Conservation (phyloP, 2,329 filamentous ascomycete species). For the Pseudomassariella vexata region DNA sequence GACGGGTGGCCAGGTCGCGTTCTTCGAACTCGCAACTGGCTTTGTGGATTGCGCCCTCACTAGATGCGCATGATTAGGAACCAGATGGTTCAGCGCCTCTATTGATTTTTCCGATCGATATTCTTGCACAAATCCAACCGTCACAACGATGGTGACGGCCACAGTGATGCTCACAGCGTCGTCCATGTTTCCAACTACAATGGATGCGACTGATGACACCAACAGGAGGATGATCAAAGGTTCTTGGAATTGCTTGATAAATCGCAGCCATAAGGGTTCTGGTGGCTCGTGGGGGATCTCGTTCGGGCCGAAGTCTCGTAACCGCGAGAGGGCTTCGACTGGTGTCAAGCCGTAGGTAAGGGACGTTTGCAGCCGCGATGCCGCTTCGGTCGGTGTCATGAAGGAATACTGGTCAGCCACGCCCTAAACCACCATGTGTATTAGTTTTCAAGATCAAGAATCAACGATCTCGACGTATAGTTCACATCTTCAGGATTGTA, state of each 20-base stretch:
- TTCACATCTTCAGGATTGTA: no score
- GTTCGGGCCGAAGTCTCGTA: conserved; percentile 80
- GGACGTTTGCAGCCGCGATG: conserved; percentile 74
- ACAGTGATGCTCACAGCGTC: conserved; percentile 94
- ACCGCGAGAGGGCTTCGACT: conserved; percentile 71
- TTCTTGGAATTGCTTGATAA: conserved; percentile 94
- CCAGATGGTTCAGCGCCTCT: conserved; percentile 86
- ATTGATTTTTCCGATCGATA: conserved; percentile 97
- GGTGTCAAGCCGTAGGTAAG: conserved; percentile 74
- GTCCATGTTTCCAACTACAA: conserved; percentile 87
- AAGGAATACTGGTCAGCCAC: conserved; percentile 57
- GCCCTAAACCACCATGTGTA: conserved; percentile 28
- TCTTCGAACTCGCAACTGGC: conserved; percentile 24
- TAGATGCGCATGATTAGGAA: conserved; percentile 94
- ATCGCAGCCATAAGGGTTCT: conserved; percentile 91
- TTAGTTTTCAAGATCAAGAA: conserved; percentile 1
- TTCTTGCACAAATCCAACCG: conserved; percentile 93
- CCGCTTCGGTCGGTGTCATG: conserved; percentile 73
- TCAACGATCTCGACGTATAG: no score
- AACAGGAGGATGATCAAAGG: conserved; percentile 90
- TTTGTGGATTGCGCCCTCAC: conserved; percentile 56
- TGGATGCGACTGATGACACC: conserved; percentile 79
- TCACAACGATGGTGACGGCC: conserved; percentile 94
- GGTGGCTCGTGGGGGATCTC: conserved; percentile 92
- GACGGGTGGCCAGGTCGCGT: conserved; percentile 42